Percentiles rank a stretch among this genome's conserved stretches.
Conservation (phyloP, 2,329 filamentous ascomycete species). For the Epichloe elymi region DNA sequence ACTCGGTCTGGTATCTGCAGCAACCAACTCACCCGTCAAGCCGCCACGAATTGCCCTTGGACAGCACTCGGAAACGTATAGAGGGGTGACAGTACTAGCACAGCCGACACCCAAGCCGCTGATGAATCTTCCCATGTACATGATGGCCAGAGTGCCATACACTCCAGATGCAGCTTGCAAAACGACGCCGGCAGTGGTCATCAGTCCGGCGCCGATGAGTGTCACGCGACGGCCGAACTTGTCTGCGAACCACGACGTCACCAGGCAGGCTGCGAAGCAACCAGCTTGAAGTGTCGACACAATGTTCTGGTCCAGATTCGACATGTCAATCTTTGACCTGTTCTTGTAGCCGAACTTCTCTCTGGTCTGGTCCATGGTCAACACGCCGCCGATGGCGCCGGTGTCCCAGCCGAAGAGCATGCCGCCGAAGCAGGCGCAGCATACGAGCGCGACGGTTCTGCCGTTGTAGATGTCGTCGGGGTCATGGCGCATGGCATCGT, state of each 20-base stretch:
- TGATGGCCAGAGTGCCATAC: constrained; percentile 41
- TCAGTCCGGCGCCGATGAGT: constrained; percentile 41
- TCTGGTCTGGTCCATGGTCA: constrained; percentile 46
- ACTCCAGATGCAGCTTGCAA: constrained; percentile 47
- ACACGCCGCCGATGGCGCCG: constrained; percentile 54
- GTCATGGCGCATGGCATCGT: constrained; percentile 58
- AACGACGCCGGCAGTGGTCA: constrained; percentile 48
- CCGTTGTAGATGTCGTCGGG: constrained; percentile 57
- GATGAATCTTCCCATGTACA: constrained; percentile 52
- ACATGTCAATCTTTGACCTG: constrained; percentile 18
- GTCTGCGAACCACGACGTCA: constrained; percentile 41
- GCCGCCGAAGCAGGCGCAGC: constrained; percentile 55
- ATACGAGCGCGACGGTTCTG: constrained; percentile 51
- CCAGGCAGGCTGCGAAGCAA: constrained; percentile 50
- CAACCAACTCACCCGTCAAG: constrained; percentile 24
- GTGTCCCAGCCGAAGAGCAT: constrained; percentile 40
- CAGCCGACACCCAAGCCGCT: constrained; percentile 37
- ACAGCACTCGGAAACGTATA: constrained; percentile 36
- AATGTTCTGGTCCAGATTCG: constrained; percentile 50
- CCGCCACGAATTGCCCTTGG: constrained; percentile 37
- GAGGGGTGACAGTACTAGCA: constrained; percentile 30
- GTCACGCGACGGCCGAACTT: constrained; percentile 39
- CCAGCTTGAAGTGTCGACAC: constrained; percentile 60
- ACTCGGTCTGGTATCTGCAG: background rate
- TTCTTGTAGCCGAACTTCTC: constrained; percentile 24